Percentiles rank a stretch among this genome's conserved stretches.
Conservation (phyloP, 2,329 filamentous ascomycete genomes). For the Penicillium sp. region DNA sequence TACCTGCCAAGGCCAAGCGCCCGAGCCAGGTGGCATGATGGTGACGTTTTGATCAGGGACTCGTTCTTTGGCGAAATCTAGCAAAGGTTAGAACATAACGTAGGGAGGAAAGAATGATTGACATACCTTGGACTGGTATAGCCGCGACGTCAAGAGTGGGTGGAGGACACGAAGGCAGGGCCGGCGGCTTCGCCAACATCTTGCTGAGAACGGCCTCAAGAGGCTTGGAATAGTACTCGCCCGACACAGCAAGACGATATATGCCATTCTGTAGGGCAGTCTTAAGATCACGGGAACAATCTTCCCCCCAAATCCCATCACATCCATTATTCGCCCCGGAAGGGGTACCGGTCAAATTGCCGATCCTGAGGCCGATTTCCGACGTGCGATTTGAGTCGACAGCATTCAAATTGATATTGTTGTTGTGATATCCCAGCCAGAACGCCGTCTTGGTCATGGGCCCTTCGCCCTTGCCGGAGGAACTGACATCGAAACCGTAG, state of each 20-base stretch:
- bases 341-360: slow-evolving; percentile 37
- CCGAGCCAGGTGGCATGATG: slow-evolving; percentile 30
- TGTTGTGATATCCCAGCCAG: slow-evolving; percentile 36
- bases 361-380: slow-evolving; percentile 36
- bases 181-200: slow-evolving; percentile 24
- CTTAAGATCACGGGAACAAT: slow-evolving; percentile 34
- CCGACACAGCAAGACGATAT: slow-evolving; percentile 26
- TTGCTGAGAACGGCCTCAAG: slow-evolving; percentile 30
- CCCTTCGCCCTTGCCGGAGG: slow-evolving; percentile 29
- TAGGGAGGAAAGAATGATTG: not conserved
- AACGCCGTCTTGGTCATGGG: slow-evolving; percentile 38
- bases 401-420: slow-evolving; percentile 25
- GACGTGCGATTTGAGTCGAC: slow-evolving; percentile 36
- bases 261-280: slow-evolving; percentile 26
- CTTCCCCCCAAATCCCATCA: slow-evolving; percentile 36
- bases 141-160: slow-evolving; percentile 33
- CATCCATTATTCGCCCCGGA: slow-evolving; percentile 37
- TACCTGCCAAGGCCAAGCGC: slow-evolving; percentile 34
- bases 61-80: slow-evolving; percentile 35
- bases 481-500: slow-evolving; percentile 36
- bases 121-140: slow-evolving; percentile 36
- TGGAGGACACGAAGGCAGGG: slow-evolving; percentile 29
- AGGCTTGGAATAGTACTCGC: slow-evolving; percentile 28
- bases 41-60: slow-evolving; percentile 24
- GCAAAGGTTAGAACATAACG: not conserved